phyloP scores from a whole-genome alignment of 257 asterid species.

The Primulina huaijiensis region DNA sequence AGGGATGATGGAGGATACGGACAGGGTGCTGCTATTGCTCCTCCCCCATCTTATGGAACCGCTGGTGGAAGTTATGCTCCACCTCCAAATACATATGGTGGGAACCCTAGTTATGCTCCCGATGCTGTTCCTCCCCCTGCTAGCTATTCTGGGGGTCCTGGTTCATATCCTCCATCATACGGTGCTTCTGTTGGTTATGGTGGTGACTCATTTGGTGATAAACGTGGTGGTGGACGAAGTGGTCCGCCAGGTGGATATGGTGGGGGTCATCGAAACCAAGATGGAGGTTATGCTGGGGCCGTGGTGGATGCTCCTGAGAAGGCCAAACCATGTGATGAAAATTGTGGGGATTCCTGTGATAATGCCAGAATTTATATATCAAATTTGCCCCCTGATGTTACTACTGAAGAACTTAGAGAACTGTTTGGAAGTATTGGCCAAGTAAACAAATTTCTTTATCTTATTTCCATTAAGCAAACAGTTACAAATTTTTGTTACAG shows the following conservation, averaged over 20 bases:
- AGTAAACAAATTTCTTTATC: slow-evolving; percentile 55
- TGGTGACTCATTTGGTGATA: slow-evolving; percentile 46
- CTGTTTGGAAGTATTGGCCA: slow-evolving; percentile 99
- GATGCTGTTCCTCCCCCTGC: slow-evolving; percentile 84
- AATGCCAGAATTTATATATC: slow-evolving; percentile 95
- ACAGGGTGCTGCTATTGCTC: slow-evolving; percentile 68
- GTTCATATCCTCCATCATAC: slow-evolving; percentile 88
- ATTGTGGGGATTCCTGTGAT: slow-evolving; percentile 90
- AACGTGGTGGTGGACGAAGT: slow-evolving; percentile 75
- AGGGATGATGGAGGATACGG: slow-evolving; percentile 68
- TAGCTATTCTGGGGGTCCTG: slow-evolving; percentile 84
- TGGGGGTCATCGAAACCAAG: slow-evolving; percentile 54
- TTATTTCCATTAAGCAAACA: slow-evolving; percentile 23
- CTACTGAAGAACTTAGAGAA: slow-evolving; percentile 83
- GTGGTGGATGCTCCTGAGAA: slow-evolving; percentile 63
- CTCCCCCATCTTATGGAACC: slow-evolving; percentile 67
- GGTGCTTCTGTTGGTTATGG: slow-evolving; percentile 80
- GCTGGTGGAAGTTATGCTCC: slow-evolving; percentile 57
- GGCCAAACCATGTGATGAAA: slow-evolving; percentile 95
- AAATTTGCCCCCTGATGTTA: slow-evolving; percentile 96
- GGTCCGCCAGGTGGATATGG: slow-evolving; percentile 71
- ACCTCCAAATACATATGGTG: slow-evolving; percentile 66
- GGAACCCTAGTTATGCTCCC: slow-evolving; percentile 59
- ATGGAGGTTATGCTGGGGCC: slow-evolving; percentile 61
- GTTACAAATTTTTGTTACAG: not conserved